These are phyloP conservation scores for Exophiala phaeomuriformis DNA, from an alignment of 2,329 filamentous ascomycete species.

Conservation along the genomic window DNA sequence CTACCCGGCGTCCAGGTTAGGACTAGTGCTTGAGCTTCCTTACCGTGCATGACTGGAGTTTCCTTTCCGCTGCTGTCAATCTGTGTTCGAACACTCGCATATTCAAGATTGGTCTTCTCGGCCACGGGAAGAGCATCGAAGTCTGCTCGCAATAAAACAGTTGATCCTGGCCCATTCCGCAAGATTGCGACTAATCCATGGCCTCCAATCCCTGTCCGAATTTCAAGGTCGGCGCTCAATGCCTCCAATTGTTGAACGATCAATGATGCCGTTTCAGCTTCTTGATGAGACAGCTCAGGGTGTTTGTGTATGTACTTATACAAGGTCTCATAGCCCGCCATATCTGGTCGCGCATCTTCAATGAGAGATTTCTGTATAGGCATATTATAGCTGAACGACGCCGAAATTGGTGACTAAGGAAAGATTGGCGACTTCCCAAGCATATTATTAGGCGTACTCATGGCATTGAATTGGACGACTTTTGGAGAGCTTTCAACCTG, in stretches of 20 bases:
- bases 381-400: too few relatives aligned
- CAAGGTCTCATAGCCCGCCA: conserved; percentile 40
- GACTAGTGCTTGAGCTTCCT: neutral
- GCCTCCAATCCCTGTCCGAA: conserved; percentile 40
- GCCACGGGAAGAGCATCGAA: conserved; percentile 45
- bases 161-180: conserved; percentile 37
- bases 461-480: too few relatives aligned
- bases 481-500: too few relatives aligned
- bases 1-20: neutral
- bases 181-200: conserved; percentile 39
- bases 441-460: too few relatives aligned
- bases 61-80: conserved; percentile 41
- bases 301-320: conserved; percentile 54
- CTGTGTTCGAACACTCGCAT: conserved; percentile 37
- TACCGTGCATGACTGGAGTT: conserved; percentile 50
- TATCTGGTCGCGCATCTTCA: neutral
- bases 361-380: neutral
- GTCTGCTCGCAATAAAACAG: conserved; percentile 42
- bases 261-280: conserved; percentile 45
- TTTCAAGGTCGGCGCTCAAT: conserved; percentile 25
- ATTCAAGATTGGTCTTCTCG: conserved; percentile 43
- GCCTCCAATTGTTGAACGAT: conserved; percentile 38
- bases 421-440: too few relatives aligned
- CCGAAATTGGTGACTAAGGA: too few relatives aligned
- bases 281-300: conserved; percentile 53